Base-by-base conservation (phyloP, 1,284 basidiomycete species). In the Microbotryomycetes sp. region DNA sequence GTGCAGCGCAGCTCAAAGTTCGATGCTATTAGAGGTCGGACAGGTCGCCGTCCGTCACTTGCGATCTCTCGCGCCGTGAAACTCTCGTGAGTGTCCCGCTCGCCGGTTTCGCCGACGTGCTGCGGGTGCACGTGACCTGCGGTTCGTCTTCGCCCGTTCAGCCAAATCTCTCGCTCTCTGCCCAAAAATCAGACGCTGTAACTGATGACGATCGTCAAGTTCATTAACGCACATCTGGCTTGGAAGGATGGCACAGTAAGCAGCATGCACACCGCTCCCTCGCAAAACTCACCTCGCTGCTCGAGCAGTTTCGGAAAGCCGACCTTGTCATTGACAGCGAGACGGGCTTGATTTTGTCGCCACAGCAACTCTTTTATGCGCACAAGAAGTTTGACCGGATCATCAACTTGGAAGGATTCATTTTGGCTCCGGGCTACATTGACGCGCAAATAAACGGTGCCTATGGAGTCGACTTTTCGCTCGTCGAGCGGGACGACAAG, bases 381-480 rank as follows among this genome's bases (percentile, higher is more conserved):
- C 54, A 45, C 29, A 21, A 28, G 9, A 18, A 15, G 3, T 29
- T 54, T 7, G 45, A 46, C 24, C 5, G 76, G 61, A 78, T 81
- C 45, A 78, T 89, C 55, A 83, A 89, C 71, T 76, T 89, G 13
- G 79, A 78, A 4, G 87, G 87, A 23, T 85, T 85, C 74, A 85
- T 89, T 64, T 77, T 89, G 50, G 52, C 51, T 11, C 87, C 88
- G 4, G 88, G 87, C 0, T 82, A 85, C 67, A 80, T 90, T 56
- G 87, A 89, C 73, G 83, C 86, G 28, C 88, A 90, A 71, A 84
- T 90, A 66, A 90, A 94, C 70, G 91, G 91, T 52, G 91, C 85
- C 6, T 94, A 89, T 74, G 86, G 87, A 18, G 86, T 92, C 70
- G 91, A 94, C 75, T 93, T 93, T 71, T 89, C 87, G 21, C 82